These are phyloP conservation scores for Apocynum venetum DNA, from an alignment of 257 asterid species.

Conservation along the genomic window DNA sequence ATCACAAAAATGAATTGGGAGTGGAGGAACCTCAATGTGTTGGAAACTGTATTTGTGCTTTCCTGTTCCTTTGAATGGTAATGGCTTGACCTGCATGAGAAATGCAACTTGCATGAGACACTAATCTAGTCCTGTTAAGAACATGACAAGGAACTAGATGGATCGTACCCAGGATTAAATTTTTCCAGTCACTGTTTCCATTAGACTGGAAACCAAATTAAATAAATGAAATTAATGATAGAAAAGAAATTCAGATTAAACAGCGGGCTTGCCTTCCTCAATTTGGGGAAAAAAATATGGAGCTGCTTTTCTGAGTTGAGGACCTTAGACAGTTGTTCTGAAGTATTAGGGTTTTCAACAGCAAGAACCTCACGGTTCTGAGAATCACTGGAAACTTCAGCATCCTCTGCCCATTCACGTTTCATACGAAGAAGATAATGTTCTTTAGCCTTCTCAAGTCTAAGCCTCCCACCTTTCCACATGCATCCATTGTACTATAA, in stretches of 20 bases:
- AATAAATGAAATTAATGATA: not conserved
- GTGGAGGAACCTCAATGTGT: conserved; percentile 68
- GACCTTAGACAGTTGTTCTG: conserved; percentile 33
- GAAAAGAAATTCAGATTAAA: not conserved
- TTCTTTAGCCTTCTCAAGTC: conserved; percentile 89
- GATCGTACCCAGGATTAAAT: not conserved
- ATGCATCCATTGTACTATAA: conserved; percentile 85
- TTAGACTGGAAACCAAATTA: not conserved
- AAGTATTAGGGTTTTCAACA: conserved; percentile 27
- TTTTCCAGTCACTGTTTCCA: not conserved
- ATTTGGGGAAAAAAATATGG: conserved; percentile 63
- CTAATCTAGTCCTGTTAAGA: not conserved
- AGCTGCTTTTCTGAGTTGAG: conserved; percentile 51
- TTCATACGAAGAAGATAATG: conserved; percentile 49
- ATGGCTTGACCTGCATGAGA: conserved; percentile 51
- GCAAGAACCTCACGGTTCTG: conserved; percentile 23
- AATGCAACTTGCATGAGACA: not conserved
- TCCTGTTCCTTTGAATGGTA: conserved; percentile 83
- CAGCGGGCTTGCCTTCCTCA: conserved; percentile 55
- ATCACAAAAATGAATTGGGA: conserved; percentile 73
- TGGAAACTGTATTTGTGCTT: conserved; percentile 98
- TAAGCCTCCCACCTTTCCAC: conserved; percentile 93
- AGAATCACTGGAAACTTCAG: conserved; percentile 36
- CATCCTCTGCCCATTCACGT: conserved; percentile 80
- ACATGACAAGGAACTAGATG: not conserved